phyloP scores from a whole-genome alignment of 345 rosid species.

The Ailanthus altissimus region DNA sequence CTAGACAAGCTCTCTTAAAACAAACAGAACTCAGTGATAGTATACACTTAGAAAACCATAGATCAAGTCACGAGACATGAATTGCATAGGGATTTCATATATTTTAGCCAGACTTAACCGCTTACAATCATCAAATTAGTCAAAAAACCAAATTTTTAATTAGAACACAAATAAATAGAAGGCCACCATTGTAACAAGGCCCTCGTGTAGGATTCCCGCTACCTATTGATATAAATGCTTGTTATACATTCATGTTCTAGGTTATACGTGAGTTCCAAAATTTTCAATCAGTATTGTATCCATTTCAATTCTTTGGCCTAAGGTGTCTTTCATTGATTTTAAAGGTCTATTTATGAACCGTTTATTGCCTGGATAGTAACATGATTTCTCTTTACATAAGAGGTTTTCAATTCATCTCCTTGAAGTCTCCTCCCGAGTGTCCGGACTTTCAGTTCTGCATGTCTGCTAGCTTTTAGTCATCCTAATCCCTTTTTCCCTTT shows the following conservation, averaged over 20 bases:
- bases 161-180: not conserved
- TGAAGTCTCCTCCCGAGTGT: not conserved
- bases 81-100: not conserved
- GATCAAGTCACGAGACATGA: not conserved
- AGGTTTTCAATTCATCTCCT: not conserved
- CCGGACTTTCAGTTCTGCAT: not conserved
- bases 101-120: not conserved
- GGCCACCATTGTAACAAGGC: not conserved
- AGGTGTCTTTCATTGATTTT: not conserved
- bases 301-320: not conserved
- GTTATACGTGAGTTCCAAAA: not conserved
- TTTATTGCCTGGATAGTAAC: not conserved
- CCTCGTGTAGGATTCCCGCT: not conserved
- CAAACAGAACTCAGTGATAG: not conserved
- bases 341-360: not conserved
- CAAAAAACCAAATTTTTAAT: not conserved
- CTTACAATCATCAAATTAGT: not conserved
- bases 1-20: not conserved
- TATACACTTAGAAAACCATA: not conserved
- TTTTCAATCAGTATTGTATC: not conserved
- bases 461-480: not conserved
- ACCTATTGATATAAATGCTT: not conserved
- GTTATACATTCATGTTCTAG: not conserved
- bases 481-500: not conserved
- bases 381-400: not conserved